Conservation (phyloP, 148 eudicot genomes). For the Rhododendron molle region DNA sequence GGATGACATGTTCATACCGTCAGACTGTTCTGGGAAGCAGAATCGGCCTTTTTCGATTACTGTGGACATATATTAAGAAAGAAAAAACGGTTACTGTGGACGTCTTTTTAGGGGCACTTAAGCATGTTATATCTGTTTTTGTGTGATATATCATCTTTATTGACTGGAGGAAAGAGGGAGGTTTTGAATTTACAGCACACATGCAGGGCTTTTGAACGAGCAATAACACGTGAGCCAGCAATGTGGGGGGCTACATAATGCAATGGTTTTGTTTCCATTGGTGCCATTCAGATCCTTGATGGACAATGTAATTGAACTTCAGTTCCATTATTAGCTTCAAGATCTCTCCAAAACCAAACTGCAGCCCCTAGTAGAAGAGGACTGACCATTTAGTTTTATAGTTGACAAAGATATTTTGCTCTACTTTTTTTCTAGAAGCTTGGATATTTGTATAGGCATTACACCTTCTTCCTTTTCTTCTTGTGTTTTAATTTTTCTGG, state of each 20-base stretch:
- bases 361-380: neutral
- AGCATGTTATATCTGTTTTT: neutral
- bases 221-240: neutral
- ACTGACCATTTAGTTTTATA: neutral
- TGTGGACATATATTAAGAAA: neutral
- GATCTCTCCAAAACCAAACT: neutral
- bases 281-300: neutral
- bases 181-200: neutral
- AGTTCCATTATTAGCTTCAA: neutral
- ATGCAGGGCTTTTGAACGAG: neutral
- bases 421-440: neutral
- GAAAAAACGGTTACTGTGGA: neutral
- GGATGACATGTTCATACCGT: neutral
- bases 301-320: neutral
- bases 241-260: neutral
- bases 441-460: constrained; percentile 3
- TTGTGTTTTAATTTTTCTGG: neutral
- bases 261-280: neutral
- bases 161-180: neutral
- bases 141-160: neutral
- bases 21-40: neutral
- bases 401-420: neutral
- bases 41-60: neutral
- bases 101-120: neutral
- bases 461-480: neutral